phyloP scores from a whole-genome alignment of 148 eudicot species.

The Spergularia marina region DNA sequence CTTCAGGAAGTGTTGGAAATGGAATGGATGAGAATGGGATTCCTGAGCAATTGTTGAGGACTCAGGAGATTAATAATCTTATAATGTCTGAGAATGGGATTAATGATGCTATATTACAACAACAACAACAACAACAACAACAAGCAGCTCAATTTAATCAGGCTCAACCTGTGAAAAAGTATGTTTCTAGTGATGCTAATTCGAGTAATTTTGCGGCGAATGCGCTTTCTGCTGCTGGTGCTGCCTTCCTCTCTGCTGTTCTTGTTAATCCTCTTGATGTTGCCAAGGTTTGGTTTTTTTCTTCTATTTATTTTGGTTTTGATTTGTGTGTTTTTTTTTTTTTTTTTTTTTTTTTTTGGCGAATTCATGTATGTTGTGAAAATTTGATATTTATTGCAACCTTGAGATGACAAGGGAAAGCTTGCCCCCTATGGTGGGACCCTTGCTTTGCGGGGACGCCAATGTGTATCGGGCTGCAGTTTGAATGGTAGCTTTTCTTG shows the following conservation, averaged over 20 bases:
- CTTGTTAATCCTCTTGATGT: constrained; percentile 96
- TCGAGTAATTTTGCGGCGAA: constrained; percentile 46
- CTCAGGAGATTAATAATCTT: constrained; percentile 14
- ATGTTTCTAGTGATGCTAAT: constrained; percentile 29
- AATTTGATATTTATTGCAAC: not conserved
- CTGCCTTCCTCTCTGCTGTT: constrained; percentile 83
- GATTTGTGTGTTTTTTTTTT: no score
- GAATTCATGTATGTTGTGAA: not conserved
- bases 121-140: not conserved
- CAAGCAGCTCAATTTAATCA: constrained; percentile 19
- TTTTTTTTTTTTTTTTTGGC: not conserved
- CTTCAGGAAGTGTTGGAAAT: constrained; percentile 17
- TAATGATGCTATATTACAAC: constrained; percentile 10
- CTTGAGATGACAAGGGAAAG: no score
- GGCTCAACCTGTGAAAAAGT: constrained; percentile 13
- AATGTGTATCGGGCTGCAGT: no score
- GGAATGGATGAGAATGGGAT: constrained; percentile 24
- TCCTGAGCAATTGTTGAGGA: constrained; percentile 27
- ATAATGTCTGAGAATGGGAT: constrained; percentile 32
- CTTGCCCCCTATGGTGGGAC: no score
- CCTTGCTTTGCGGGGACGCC: no score
- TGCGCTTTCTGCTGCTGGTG: constrained; percentile 91
- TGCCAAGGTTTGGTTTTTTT: constrained; percentile 55
- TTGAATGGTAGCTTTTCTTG: not conserved
- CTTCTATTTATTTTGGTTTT: not conserved